Conservation (phyloP, 2,329 filamentous ascomycete genomes). For the Aspergillus fructus region DNA sequence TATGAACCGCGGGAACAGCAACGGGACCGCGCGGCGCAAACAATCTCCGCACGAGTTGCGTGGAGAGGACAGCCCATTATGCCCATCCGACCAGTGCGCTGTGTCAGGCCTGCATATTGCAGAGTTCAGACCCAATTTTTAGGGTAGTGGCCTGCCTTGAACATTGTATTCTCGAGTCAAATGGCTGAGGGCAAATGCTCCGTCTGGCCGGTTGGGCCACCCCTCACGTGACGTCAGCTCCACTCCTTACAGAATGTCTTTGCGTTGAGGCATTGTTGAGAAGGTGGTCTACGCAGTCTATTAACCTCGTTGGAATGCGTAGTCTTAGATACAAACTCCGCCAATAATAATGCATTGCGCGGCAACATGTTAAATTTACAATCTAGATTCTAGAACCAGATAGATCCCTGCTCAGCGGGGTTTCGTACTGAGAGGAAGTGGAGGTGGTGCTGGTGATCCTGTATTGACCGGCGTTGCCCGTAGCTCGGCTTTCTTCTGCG, state of each 20-base stretch:
- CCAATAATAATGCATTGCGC: too few species aligned
- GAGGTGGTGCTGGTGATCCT: conserved; percentile 47
- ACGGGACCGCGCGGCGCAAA: neutral
- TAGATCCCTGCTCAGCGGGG: conserved; percentile 43
- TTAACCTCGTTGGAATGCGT: too few species aligned
- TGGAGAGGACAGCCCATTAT: neutral
- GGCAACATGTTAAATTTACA: neutral
- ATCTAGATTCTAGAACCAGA: neutral
- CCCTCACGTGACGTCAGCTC: neutral
- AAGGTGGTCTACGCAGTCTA: neutral
- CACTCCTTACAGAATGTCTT: neutral
- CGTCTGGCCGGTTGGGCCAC: neutral
- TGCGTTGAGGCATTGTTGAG: neutral
- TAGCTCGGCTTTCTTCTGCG: conserved; percentile 55
- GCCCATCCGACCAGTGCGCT: neutral
- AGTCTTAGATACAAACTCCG: too few species aligned
- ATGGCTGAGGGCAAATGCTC: neutral
- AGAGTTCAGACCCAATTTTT: neutral
- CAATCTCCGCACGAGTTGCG: neutral
- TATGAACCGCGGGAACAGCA: neutral
- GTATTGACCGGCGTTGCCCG: conserved; percentile 36
- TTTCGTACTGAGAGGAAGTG: conserved; percentile 58
- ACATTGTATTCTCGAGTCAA: neutral
- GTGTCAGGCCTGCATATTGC: neutral
- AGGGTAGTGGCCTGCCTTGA: too few species aligned